phyloP scores from a whole-genome alignment of 2,329 filamentous ascomycete genomes.

The Cercospora brassicicola region DNA sequence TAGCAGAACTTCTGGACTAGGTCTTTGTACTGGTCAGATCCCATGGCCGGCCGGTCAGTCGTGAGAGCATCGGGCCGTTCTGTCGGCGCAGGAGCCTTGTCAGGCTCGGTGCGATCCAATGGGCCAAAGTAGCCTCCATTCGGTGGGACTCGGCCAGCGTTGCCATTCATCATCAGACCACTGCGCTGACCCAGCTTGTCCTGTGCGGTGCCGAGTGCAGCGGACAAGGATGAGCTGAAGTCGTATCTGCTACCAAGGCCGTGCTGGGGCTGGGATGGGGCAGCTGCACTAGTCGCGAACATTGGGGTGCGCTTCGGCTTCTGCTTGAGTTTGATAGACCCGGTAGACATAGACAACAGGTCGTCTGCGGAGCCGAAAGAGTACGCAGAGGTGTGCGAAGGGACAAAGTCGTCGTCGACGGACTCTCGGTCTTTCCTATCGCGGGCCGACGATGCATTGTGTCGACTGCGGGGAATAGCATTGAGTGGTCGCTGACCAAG shows the following conservation, averaged over 20 bases:
- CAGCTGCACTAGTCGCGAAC: slow-evolving; percentile 50
- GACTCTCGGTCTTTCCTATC: slow-evolving; percentile 47
- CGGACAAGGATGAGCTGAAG: slow-evolving; percentile 86
- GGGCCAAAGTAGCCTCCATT: slow-evolving; percentile 43
- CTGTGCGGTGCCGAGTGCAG: slow-evolving; percentile 75
- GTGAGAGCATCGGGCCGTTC: slow-evolving; percentile 56
- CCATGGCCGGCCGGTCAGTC: slow-evolving; percentile 66
- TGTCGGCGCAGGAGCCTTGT: slow-evolving; percentile 30
- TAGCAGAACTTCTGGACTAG: slow-evolving; percentile 99
- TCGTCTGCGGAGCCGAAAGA: slow-evolving; percentile 46
- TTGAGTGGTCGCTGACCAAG: slow-evolving; percentile 51
- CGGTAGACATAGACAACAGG: slow-evolving; percentile 59
- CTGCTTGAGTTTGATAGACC: slow-evolving; percentile 67
- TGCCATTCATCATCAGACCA: slow-evolving; percentile 41
- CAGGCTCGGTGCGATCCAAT: slow-evolving; percentile 37
- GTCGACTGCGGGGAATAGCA: slow-evolving; percentile 52
- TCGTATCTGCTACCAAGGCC: slow-evolving; percentile 81
- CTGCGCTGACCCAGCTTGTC: slow-evolving; percentile 60
- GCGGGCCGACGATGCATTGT: slow-evolving; percentile 50
- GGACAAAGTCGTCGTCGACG: slow-evolving; percentile 70
- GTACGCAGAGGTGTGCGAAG: slow-evolving; percentile 50
- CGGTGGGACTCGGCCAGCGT: slow-evolving; percentile 42
- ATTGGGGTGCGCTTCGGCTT: slow-evolving; percentile 62
- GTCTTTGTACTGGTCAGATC: slow-evolving; percentile 91
- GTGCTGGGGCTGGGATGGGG: slow-evolving; percentile 61